phyloP scores from a whole-genome alignment of 2,329 filamentous ascomycete genomes.

The Orbilia quercus region DNA sequence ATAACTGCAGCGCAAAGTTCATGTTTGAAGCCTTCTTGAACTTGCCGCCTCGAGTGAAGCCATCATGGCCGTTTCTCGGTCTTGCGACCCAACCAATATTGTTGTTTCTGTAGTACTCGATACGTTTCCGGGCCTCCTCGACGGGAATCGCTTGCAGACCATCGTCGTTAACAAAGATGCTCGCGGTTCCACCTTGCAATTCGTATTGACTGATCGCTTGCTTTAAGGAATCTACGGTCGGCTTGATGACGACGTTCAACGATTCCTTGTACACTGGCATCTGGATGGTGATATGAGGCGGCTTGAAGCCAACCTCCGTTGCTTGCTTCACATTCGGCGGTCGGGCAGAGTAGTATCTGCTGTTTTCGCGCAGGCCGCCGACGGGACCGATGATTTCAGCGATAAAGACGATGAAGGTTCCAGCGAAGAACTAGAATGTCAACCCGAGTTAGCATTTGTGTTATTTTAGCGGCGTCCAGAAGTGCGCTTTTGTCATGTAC shows the following conservation, averaged over 20 bases:
- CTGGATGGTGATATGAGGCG: conserved; percentile 66
- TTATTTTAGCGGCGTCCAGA: not conserved
- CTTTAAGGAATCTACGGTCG: conserved; percentile 70
- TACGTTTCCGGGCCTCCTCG: conserved; percentile 61
- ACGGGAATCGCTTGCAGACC: conserved; percentile 72
- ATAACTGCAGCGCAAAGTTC: conserved; percentile 75
- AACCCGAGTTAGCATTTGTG: not conserved
- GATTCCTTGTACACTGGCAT: conserved; percentile 69
- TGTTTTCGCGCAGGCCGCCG: conserved; percentile 65
- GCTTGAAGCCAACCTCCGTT: conserved; percentile 59
- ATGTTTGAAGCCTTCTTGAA: conserved; percentile 82
- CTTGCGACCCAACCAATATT: conserved; percentile 61
- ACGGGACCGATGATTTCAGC: conserved; percentile 67
- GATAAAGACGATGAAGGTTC: conserved; percentile 37
- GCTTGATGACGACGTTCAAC: conserved; percentile 67
- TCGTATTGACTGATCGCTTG: conserved; percentile 72
- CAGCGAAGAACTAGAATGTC: conserved; percentile 35
- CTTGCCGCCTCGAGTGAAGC: conserved; percentile 71
- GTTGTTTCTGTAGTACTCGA: conserved; percentile 47
- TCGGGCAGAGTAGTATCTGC: conserved; percentile 65
- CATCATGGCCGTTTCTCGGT: conserved; percentile 66
- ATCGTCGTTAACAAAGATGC: conserved; percentile 76
- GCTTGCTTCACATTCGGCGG: conserved; percentile 62
- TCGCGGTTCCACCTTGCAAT: conserved; percentile 73
- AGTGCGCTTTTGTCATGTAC: not conserved